A percentile compares a stretch with the other conserved stretches of the same genome.
Conservation (phyloP, 257 asterid genomes). For the Petunia axillaris region DNA sequence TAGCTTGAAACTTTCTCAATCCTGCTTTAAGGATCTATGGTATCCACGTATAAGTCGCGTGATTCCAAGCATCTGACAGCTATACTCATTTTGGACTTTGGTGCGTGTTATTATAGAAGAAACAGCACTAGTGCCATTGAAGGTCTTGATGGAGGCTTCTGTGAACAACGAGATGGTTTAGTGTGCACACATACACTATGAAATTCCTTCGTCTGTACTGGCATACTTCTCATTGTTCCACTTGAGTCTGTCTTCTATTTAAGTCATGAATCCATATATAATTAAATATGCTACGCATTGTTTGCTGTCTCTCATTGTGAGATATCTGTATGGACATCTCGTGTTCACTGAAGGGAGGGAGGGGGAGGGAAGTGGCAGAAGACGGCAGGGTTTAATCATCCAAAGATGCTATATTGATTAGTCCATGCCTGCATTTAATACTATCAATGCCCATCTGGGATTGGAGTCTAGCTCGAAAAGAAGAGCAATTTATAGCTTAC, state of each 20-base stretch:
- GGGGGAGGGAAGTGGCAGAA: not conserved
- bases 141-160: constrained; percentile 50
- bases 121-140: constrained; percentile 46
- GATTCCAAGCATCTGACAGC: constrained; percentile 75
- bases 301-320: constrained; percentile 11
- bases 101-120: constrained; percentile 67
- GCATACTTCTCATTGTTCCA: constrained; percentile 2
- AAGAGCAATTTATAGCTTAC: not conserved
- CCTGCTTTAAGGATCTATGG: constrained; percentile 75
- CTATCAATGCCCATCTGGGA: not conserved
- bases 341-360: constrained; percentile 16
- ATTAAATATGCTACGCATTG: not conserved
- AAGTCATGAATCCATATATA: constrained; percentile 20
- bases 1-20: constrained; percentile 84
- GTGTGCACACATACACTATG: not conserved
- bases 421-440: constrained; percentile 1
- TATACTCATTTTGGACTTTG: constrained; percentile 82
- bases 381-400: not conserved
- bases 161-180: constrained; percentile 58
- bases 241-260: not conserved
- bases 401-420: not conserved
- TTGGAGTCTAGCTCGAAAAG: not conserved
- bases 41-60: constrained; percentile 80
- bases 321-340: not conserved
- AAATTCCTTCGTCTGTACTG: not conserved